A percentile compares a stretch with the other conserved stretches of the same genome.
phyloP scores from a whole-genome alignment of 148 eudicot genomes.

The Chenopodium album region DNA sequence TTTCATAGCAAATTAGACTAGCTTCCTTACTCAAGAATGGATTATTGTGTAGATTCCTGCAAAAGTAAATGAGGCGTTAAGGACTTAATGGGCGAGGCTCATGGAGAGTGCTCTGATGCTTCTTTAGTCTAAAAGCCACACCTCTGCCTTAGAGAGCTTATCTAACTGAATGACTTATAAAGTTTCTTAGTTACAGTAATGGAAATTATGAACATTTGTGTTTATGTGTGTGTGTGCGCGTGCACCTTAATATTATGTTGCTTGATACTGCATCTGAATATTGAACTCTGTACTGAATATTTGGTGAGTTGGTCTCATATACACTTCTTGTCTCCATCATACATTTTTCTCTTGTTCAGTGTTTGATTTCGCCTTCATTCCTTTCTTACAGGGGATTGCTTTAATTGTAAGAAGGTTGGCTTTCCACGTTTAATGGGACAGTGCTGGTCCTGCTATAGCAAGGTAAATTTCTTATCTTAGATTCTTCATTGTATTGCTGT shows the following conservation, averaged over 20 bases:
- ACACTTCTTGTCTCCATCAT: too few relatives aligned
- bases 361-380: neutral
- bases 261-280: too few relatives aligned
- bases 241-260: neutral
- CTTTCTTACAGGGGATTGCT: constrained; percentile 26
- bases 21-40: neutral
- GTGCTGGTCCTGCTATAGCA: constrained; percentile 55
- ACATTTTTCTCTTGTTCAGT: neutral
- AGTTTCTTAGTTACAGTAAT: neutral
- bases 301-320: too few relatives aligned
- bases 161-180: neutral
- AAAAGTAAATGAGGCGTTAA: neutral
- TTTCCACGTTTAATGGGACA: constrained; percentile 52
- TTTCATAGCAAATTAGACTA: neutral
- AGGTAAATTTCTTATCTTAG: constrained; percentile 27
- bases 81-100: neutral
- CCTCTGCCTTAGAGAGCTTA: neutral
- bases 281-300: too few relatives aligned
- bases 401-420: constrained; percentile 28
- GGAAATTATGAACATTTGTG: neutral
- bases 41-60: too few relatives aligned
- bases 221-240: neutral
- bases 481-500: neutral
- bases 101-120: neutral
- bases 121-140: neutral